A percentile compares a stretch with the other conserved stretches of the same genome.
Conservation (phyloP, 1,139 yeast species). For the Kodamaea sp. region DNA sequence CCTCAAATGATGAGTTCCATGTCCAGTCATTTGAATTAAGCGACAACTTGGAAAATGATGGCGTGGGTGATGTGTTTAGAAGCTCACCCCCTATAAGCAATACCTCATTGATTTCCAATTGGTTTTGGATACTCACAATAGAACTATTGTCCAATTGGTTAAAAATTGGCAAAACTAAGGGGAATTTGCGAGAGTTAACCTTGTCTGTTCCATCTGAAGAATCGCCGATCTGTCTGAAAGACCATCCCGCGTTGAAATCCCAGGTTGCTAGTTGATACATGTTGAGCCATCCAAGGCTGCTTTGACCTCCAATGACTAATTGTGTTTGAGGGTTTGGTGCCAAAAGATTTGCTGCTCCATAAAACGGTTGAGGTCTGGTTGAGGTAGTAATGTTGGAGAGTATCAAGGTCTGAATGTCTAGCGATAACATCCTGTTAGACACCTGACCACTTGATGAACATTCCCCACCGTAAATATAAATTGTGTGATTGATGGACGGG, state of each 20-base stretch:
- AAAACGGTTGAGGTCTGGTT: conserved; percentile 53
- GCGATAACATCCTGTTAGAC: conserved; percentile 39
- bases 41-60: conserved; percentile 40
- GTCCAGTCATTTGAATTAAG: conserved; percentile 42
- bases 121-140: conserved; percentile 19
- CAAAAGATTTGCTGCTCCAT: conserved; percentile 45
- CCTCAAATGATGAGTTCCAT: conserved; percentile 30
- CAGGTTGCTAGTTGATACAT: conserved; percentile 63
- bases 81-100: conserved; percentile 41
- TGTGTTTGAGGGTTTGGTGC: conserved; percentile 44
- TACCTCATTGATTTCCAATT: conserved; percentile 27
- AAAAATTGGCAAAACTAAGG: conserved; percentile 51
- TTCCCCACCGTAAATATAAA: conserved; percentile 54
- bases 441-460: conserved; percentile 23
- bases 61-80: conserved; percentile 33
- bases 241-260: conserved; percentile 61
- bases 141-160: conserved; percentile 22
- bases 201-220: conserved; percentile 17
- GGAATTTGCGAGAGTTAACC: conserved; percentile 48
- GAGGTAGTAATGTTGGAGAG: conserved; percentile 40
- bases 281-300: conserved; percentile 57
- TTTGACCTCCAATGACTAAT: conserved; percentile 54
- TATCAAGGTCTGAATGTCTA: conserved; percentile 22
- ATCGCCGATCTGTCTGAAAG: conserved; percentile 40
- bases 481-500: conserved; percentile 25